phyloP scores from a whole-genome alignment of 2,329 filamentous ascomycete genomes.

The Phaeosphaeria sp. region DNA sequence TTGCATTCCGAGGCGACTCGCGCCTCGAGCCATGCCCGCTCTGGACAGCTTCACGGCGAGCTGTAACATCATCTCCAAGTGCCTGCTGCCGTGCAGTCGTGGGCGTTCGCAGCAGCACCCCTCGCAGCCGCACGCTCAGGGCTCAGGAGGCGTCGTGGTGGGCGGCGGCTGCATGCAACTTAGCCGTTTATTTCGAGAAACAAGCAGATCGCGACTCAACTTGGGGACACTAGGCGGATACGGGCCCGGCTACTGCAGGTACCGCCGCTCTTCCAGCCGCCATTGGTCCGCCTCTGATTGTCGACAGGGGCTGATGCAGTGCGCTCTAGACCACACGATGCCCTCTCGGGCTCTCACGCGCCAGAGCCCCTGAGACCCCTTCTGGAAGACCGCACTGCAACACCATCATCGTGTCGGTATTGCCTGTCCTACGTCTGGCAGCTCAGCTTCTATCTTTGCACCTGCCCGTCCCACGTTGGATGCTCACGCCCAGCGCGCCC shows the following conservation, averaged over 20 bases:
- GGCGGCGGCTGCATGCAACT: conserved; percentile 17
- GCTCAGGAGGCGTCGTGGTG: conserved; percentile 20
- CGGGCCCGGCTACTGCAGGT: conserved; percentile 27
- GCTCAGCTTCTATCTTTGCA: conserved; percentile 5
- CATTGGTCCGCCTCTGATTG: conserved; percentile 31
- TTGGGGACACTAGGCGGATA: conserved; percentile 8
- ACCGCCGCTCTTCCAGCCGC: conserved; percentile 14
- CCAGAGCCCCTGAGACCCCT: conserved; percentile 28
- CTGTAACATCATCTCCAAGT: not conserved
- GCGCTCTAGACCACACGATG: conserved; percentile 18
- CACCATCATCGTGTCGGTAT: conserved; percentile 5
- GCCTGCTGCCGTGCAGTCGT: no score
- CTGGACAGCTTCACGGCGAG: not conserved
- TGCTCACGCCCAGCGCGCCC: conserved; percentile 6
- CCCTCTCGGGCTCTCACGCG: conserved; percentile 20
- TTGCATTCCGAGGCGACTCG: conserved; percentile 9
- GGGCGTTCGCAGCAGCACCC: no score
- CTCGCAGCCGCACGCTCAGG: no score
- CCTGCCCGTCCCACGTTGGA: conserved; percentile 7
- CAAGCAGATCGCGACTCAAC: conserved; percentile 15
- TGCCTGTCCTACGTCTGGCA: not conserved
- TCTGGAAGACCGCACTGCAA: not conserved
- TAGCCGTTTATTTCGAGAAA: conserved; percentile 30
- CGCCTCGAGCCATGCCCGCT: not conserved
- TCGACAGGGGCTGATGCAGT: conserved; percentile 17